phyloP scores from a whole-genome alignment of 2,329 filamentous ascomycete genomes.

The Diaporthe caulivora region DNA sequence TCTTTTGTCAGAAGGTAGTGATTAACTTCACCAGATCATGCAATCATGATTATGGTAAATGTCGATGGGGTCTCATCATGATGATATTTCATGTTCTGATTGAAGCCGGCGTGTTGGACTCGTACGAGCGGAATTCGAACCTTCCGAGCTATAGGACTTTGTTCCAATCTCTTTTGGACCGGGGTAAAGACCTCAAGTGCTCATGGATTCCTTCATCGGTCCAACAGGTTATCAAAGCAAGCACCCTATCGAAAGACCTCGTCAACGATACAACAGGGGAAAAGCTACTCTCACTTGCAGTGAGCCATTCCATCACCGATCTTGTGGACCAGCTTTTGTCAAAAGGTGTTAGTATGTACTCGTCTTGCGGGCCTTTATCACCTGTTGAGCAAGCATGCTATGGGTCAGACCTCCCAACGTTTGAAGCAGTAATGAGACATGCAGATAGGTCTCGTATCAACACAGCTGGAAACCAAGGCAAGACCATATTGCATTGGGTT shows the following conservation, averaged over 20 bases:
- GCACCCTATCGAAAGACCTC: accelerated
- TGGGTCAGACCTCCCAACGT: background rate
- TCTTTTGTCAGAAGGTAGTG: background rate
- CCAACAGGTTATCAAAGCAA: accelerated
- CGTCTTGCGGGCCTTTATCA: accelerated
- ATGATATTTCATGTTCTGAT: background rate
- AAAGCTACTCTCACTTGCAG: background rate
- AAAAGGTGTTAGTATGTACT: background rate
- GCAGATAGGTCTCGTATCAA: background rate
- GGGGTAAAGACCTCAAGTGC: background rate
- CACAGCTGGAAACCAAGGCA: background rate
- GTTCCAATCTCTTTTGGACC: background rate
- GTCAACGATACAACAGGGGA: background rate
- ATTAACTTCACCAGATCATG: background rate
- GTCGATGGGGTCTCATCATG: background rate
- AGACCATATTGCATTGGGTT: background rate
- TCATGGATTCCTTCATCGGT: background rate
- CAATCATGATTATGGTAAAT: accelerated
- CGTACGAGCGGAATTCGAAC: background rate
- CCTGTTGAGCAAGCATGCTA: background rate
- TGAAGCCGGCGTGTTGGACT: background rate
- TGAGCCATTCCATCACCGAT: accelerated
- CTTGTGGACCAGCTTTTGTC: background rate
- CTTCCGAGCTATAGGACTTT: background rate
- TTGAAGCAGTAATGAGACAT: background rate